Percentiles rank a stretch among this genome's conserved stretches.
Evolutionary conservation across 78 protist genomes (phyloP).

Genomic region (Monocercomonoides exilis): DNA sequence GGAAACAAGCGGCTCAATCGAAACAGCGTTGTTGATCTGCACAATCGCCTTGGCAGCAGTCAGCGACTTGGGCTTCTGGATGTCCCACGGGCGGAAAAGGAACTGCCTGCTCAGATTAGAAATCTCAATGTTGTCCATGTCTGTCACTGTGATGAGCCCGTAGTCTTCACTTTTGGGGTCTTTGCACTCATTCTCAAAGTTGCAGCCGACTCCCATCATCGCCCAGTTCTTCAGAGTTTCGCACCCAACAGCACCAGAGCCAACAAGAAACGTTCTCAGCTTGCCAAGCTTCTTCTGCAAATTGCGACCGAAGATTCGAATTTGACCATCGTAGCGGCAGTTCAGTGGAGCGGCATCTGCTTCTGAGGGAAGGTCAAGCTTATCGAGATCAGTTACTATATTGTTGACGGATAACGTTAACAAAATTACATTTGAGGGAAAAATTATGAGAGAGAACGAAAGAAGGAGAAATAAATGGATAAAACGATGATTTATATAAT

Average conservation of each 20-base stretch:
- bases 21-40: constrained; percentile 23
- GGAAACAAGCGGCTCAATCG: background rate
- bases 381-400: no score
- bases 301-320: constrained; percentile 30
- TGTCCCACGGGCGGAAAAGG: constrained; percentile 28
- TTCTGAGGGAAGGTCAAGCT: no score
- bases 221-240: background rate
- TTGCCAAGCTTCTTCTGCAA: constrained; percentile 17
- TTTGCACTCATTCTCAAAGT: no score
- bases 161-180: constrained; percentile 4
- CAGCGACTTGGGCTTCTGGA: constrained; percentile 21
- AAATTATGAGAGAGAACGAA: no score
- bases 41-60: constrained; percentile 18
- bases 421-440: no score
- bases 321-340: constrained; percentile 51
- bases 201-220: background rate
- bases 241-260: constrained; percentile 74
- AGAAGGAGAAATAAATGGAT: no score
- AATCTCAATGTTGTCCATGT: constrained; percentile 20
- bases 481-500: no score
- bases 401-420: no score
- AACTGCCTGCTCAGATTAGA: constrained; percentile 28
- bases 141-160: constrained; percentile 32
- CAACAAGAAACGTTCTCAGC: constrained; percentile 61
- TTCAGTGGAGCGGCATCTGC: background rate